Base-by-base conservation (phyloP, 768 basidiomycete species). In the Rickenella mellea region DNA sequence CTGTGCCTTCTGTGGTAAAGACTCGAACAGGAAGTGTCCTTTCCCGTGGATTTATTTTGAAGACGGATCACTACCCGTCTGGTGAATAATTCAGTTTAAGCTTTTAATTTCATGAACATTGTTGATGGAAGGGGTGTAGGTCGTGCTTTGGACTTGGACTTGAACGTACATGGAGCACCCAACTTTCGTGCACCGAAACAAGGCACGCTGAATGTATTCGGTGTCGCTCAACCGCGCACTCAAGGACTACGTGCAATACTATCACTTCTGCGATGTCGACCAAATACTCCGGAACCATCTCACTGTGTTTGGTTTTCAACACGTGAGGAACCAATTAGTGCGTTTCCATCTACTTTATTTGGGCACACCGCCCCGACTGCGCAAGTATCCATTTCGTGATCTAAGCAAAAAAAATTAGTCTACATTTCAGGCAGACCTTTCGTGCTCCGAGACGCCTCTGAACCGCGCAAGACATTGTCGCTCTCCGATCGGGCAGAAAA, bases 221-320 rank as follows among this genome's bases (percentile, higher is more conserved):
- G 94, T 11, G 89, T 83, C 5, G 94, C 96, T 2, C 96, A 98
- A 57, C 96, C 96, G 10, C 86, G 93, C 2, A 80, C 87, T 1
- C 85, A 90, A 49, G 96, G 94, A 3, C 69, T 99, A 9, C 73
- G 88, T 35, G 92, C 90, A 2, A 88, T 98, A 39, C 65, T 99
- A 4, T 89, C 89, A 17, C 71, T 91, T 9, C 73, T 99, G 5
- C 69, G 81, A 27, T 85, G 83, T 49, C 67, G 82, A 22, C 86
- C 86, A 7, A 75, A 71, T 41, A 72, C 69, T 25, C 53, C 63
- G 3, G 69, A 79, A 47, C 74, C 80, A 9, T 77, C 82, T 2
- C 83, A 79, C 52, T 87, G 88, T 3, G 81, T 94, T 22, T 99
- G 92, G 91, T 90, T 98, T 61, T 96, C 86, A 22, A 96, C 94